phyloP scores from a whole-genome alignment of 2,329 filamentous ascomycete genomes.

The Alternaria sp. region DNA sequence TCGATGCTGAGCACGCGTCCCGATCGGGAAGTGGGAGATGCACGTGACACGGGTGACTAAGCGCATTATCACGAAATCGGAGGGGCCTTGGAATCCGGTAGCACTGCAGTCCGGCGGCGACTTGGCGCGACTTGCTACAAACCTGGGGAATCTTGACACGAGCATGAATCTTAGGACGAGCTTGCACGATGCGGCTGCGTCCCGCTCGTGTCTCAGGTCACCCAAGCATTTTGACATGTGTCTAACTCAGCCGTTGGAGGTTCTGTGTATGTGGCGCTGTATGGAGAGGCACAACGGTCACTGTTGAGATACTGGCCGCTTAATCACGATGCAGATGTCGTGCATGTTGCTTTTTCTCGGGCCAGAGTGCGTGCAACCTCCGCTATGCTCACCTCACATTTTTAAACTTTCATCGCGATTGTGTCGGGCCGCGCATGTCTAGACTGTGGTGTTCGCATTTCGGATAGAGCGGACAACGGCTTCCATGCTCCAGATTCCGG shows the following conservation, averaged over 20 bases:
- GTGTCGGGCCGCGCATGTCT: constrained; percentile 1
- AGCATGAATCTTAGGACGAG: constrained; percentile 4
- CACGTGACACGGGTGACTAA: constrained; percentile 18
- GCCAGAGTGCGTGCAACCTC: not conserved
- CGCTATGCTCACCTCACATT: not conserved
- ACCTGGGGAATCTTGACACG: constrained; percentile 14
- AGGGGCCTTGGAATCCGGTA: not conserved
- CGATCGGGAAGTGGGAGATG: constrained; percentile 11
- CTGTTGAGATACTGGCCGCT: not conserved
- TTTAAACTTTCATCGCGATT: not conserved
- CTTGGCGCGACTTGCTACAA: constrained; percentile 6
- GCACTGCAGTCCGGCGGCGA: not conserved
- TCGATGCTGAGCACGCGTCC: constrained; percentile 8
- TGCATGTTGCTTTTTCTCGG: not conserved
- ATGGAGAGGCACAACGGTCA: not conserved
- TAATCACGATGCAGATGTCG: not conserved
- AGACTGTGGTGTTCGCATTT: not conserved
- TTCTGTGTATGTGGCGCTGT: not conserved
- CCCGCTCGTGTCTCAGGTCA: constrained; percentile 3
- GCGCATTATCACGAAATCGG: not conserved
- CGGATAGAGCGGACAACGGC: constrained; percentile 2
- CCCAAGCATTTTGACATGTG: constrained; percentile 7
- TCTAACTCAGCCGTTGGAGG: constrained; percentile 1
- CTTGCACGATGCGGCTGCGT: constrained; percentile 1
- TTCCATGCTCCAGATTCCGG: not conserved